Evolutionary conservation across 768 basidiomycete genomes (phyloP), one percentile per base, ranked within the genome.

Genomic region (Gymnopilus dilepis): DNA sequence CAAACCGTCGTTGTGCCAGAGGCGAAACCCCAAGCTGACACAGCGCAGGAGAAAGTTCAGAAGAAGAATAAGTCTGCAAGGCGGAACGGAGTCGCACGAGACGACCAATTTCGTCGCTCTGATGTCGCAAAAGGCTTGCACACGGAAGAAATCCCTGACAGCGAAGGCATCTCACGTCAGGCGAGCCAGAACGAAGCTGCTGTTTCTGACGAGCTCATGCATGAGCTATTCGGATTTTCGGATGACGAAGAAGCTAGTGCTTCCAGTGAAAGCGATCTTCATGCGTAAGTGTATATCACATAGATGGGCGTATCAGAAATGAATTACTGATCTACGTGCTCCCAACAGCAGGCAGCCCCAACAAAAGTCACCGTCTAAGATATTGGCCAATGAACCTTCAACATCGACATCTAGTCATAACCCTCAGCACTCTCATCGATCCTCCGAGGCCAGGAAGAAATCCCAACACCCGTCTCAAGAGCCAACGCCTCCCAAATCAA

Each of bases 161-260:
- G 30, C 13, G 43, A 38, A 48, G 22, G n/a, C 24, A 21, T 6
- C 2, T 19, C 26, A 4, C 50, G 6, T 5, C 17, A 53, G n/a
- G 12, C 26, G 28, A 13, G 17, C n/a, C 33, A 26, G 13, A 12
- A 3, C 15, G 26, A 6, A 45, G 11, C 31, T 19, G 34, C 4
- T 21, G 45, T 34, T 19, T 22, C 43, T 34, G 65, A 63, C n/a
- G 38, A 60, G 48, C 56, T 51, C 41, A 54, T 64, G 56, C 52
- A 56, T 9, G 56, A 63, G 37, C 30, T 66, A 12, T 66, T 66
- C 24, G 65, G 65, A 8, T 57, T 62, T 7, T 66, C 17, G 12
- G 56, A 59, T n/a, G 66, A 60, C 11, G 62, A 63, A n/a, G 64
- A 65, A 3, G 47, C 60, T 9, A 56, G 31, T 19, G 45, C 1